phyloP scores from a whole-genome alignment of 768 basidiomycete species.

The Suillus brevipes region DNA sequence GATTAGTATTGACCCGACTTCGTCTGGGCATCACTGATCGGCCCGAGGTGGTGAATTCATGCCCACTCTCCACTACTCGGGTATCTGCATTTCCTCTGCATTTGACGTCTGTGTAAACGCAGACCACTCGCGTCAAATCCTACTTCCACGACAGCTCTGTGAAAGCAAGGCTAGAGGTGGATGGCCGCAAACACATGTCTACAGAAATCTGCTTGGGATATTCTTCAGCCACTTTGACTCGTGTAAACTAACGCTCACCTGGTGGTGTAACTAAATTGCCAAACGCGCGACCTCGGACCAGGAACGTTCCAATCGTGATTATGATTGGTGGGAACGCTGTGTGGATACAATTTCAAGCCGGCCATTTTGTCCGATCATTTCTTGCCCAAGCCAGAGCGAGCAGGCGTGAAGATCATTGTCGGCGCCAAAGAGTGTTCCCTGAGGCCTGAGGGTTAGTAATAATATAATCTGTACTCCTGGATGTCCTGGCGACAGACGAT shows the following conservation, averaged over 20 bases:
- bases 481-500: slow-evolving; percentile 1
- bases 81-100: neutral
- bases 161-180: neutral
- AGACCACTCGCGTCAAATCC: neutral
- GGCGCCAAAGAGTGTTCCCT: neutral
- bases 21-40: neutral
- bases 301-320: neutral
- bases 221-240: neutral
- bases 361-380: slow-evolving; percentile 1
- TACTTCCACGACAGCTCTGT: neutral
- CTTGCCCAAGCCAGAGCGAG: neutral
- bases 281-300: neutral
- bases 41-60: neutral
- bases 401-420: neutral
- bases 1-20: neutral
- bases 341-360: neutral
- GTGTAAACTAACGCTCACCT: neutral
- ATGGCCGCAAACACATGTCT: neutral
- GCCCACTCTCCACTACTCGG: neutral
- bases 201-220: neutral
- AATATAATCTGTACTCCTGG: neutral
- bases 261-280: neutral
- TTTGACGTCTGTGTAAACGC: neutral
- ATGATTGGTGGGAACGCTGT: neutral
- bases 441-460: neutral